phyloP scores from a whole-genome alignment of 164 flowering plant species.

The Annona cherimola region DNA sequence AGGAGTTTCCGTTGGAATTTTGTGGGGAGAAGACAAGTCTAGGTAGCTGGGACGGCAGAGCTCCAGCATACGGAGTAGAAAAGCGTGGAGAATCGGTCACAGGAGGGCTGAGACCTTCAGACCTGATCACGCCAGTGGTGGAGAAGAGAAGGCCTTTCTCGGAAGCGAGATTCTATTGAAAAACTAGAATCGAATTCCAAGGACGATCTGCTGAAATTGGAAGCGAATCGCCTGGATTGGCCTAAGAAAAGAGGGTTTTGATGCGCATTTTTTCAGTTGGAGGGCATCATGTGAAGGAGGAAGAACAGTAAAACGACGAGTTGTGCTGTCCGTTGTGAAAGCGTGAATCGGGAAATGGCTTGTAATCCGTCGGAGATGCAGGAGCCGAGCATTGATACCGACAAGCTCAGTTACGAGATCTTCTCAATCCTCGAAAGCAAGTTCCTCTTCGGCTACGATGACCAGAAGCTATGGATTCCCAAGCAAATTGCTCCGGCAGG shows the following conservation, averaged over 20 bases:
- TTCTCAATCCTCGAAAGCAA: conserved; percentile 80
- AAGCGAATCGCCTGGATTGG: background rate
- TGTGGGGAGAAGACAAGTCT: background rate
- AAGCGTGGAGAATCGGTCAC: background rate
- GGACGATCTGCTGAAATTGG: background rate
- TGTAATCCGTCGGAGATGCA: conserved; percentile 33
- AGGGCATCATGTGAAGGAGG: background rate
- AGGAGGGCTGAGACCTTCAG: background rate
- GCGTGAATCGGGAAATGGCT: conserved; percentile 14
- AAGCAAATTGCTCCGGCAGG: conserved; percentile 27
- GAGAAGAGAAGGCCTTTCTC: background rate
- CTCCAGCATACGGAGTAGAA: background rate
- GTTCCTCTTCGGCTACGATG: conserved; percentile 77
- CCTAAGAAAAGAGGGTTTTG: background rate
- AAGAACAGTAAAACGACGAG: background rate
- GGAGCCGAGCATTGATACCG: conserved; percentile 76
- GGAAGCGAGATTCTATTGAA: background rate
- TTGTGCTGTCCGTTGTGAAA: background rate
- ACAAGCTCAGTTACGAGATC: conserved; percentile 80
- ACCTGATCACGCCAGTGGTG: background rate
- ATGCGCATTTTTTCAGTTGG: background rate
- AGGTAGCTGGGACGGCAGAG: background rate
- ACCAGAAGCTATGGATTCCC: conserved; percentile 76
- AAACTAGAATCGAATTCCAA: background rate
- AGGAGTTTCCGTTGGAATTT: background rate